Evolutionary conservation across 2,329 filamentous ascomycete genomes (phyloP).

Genomic region (Periconia macrospinosa): DNA sequence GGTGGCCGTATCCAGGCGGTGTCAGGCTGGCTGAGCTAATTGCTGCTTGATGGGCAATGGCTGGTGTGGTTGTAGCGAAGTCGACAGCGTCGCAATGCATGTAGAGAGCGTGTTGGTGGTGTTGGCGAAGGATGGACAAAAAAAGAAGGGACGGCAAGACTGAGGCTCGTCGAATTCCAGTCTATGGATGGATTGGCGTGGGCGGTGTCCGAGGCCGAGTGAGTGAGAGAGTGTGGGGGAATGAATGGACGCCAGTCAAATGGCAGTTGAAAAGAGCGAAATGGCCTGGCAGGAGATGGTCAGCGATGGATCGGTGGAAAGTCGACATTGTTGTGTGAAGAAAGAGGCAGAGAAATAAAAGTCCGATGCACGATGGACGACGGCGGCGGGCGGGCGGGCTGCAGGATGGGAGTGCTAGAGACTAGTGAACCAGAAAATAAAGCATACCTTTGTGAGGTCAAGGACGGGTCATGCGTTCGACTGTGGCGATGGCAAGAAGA

Average conservation of each 20-base stretch:
- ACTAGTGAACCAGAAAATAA: not conserved
- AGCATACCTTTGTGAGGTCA: constrained; percentile 16
- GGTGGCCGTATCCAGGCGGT: constrained; percentile 32
- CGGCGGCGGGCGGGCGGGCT: no score
- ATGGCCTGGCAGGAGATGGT: constrained; percentile 18
- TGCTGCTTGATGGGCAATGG: constrained; percentile 15
- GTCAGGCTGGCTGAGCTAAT: constrained; percentile 14
- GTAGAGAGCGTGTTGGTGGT: constrained; percentile 26
- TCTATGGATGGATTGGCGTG: constrained; percentile 36
- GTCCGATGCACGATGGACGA: no score
- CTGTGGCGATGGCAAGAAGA: constrained; percentile 11
- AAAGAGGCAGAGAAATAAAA: no score
- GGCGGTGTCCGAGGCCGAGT: constrained; percentile 2
- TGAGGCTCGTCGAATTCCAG: constrained; percentile 34
- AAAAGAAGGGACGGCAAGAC: constrained; percentile 38
- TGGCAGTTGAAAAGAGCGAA: constrained; percentile 30
- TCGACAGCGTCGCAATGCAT: constrained; percentile 25
- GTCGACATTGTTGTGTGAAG: not conserved
- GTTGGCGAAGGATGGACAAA: constrained; percentile 11
- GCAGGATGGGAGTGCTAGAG: not conserved
- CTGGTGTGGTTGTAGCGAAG: constrained; percentile 17
- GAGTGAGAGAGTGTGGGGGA: constrained; percentile 30
- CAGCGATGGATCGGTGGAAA: constrained; percentile 15
- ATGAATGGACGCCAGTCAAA: constrained; percentile 45
- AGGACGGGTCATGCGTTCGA: not conserved